Base-by-base conservation (phyloP, 2,329 filamentous ascomycete genomes). In the Arthrobotrys pseudoclavata region DNA sequence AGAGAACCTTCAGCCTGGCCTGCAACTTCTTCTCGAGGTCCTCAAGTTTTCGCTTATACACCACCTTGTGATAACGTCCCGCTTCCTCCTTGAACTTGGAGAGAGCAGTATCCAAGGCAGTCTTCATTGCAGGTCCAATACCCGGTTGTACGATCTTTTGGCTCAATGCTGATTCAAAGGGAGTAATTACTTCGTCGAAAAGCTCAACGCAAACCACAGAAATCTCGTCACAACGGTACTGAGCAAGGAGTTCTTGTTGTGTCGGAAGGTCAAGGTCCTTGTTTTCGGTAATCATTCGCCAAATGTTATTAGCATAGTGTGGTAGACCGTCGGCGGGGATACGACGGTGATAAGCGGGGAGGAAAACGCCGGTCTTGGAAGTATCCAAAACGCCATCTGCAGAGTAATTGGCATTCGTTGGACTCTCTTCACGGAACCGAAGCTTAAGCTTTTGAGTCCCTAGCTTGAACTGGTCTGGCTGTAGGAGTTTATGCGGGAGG, bases 231-330 rank as follows among this genome's bases (percentile, higher is more conserved):
- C 96, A 99, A 80, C 96, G 90, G 86, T 98, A 99, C 84, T 99
- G 96, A 10, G 96, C 96, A 66, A 99, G 88, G 53, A 99, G 87
- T 84, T 99, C 96, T 85, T 99, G 96, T 83, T 99, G 96, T 0
- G 96, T 98, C 2, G 96, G 96, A 75, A 99, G 85, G 84, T 99
- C 96, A 68, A 99, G 87, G 82, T 99, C 96, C 85, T 99, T 99
- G 87, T 99, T 99, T 86, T 95, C 92, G 81, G 97, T 94, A 83
- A 99, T 99, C 85, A 98, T 95, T 82, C 98, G 94, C 96, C 96
- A 99, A 52, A 99, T 90, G 47, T 94, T 93, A 83, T 96, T 90
- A 0, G 96, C 94, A 82, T 99, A 99, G 76, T 94, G 88, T 0
- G 95, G 92, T 83, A 98, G 96, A n/a, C 96, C 96, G 84, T 99